Base-by-base conservation (phyloP, 2,329 filamentous ascomycete species). In the Cladobotryum protrusum region DNA sequence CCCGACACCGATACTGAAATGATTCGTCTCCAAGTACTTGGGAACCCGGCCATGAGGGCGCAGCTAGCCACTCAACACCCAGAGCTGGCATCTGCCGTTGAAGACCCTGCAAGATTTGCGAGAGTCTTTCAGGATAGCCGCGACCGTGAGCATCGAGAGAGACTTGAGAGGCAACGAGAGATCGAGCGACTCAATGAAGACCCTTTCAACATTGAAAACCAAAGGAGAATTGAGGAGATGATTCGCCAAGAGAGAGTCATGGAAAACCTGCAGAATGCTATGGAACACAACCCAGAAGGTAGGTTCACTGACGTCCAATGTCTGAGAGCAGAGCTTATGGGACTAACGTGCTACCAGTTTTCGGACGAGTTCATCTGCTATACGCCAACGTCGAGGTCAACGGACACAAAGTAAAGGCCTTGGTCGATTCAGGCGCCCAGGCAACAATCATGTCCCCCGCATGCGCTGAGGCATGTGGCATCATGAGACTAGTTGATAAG, bases 251-350 rank as follows among this genome's bases (percentile, higher is more conserved):
- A 97, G 70, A 79, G 86, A 14, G 92, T 99, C 42, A 90, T 92
- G 68, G 90, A 96, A 71, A 99, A 99, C 63, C 70, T 97, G 53
- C 90, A 97, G 64, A 93, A 91, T 70, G 93, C 93, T 39, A 92
- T 96, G 79, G 92, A 97, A 70, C 86, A 97, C 70, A 96, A 95
- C 62, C 93, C 93, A 1, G 93, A 97, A 80, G 92, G 92, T 95
- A 72, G 41, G 39, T 43, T 43, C 40, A 36, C 48, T 40, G 50
- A 49, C 39, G 47, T 40, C 41, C 29, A 40, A 45, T 45, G 47
- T 45, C 41, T 18, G 37, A 43, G 35, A 29, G 33, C 41, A 39
- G 50, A 29, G 11, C 24, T 35, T 49, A 35, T 43, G 37, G 50
- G 18, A 36, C 42, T 48, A 20, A 52, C 51, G 51, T 45, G n/a